A percentile compares a stretch with the other conserved stretches of the same genome.
Evolutionary conservation across 768 basidiomycete genomes (phyloP).

Genomic region (Leucogyrophana mollusca): DNA sequence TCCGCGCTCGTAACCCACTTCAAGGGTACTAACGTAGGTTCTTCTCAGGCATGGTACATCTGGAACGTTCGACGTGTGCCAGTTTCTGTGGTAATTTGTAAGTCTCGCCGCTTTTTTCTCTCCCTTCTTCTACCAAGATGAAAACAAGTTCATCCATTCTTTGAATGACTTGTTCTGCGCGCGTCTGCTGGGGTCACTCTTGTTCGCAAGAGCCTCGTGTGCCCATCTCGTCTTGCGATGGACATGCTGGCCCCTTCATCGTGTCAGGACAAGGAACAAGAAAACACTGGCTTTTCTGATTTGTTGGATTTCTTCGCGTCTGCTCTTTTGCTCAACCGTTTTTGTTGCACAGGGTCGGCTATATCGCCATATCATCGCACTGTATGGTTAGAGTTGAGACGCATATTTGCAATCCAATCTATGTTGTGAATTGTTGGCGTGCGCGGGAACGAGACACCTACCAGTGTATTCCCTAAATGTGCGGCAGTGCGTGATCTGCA

Average conservation of each 20-base stretch:
- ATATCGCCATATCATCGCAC: too few relatives aligned
- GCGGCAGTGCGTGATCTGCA: too few relatives aligned
- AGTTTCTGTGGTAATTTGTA: slow-evolving; percentile 3
- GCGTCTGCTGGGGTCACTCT: slow-evolving; percentile 35
- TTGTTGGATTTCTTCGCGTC: too few relatives aligned
- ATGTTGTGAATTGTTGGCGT: too few relatives aligned
- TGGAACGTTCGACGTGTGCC: background rate
- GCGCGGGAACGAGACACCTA: too few relatives aligned
- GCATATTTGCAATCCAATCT: too few relatives aligned
- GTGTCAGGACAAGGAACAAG: slow-evolving; percentile 41
- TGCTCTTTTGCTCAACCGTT: too few relatives aligned
- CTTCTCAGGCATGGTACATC: slow-evolving; percentile 12
- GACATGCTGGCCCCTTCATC: slow-evolving; percentile 34
- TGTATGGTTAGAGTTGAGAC: too few relatives aligned
- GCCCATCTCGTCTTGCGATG: slow-evolving; percentile 48
- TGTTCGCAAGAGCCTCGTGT: slow-evolving; percentile 33
- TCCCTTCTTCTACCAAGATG: slow-evolving; percentile 39
- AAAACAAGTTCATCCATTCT: slow-evolving; percentile 88
- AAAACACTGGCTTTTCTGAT: slow-evolving; percentile 71
- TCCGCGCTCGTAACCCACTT: background rate
- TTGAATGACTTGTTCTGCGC: slow-evolving; percentile 51
- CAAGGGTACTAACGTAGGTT: background rate
- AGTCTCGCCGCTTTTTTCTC: slow-evolving; percentile 2
- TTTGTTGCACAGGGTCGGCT: too few relatives aligned
- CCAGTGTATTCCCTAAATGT: too few relatives aligned